A percentile compares a stretch with the other conserved stretches of the same genome.
These are phyloP conservation scores for Nakazawaea molendinolei DNA, from an alignment of 805 yeast species.

Conservation along the genomic window DNA sequence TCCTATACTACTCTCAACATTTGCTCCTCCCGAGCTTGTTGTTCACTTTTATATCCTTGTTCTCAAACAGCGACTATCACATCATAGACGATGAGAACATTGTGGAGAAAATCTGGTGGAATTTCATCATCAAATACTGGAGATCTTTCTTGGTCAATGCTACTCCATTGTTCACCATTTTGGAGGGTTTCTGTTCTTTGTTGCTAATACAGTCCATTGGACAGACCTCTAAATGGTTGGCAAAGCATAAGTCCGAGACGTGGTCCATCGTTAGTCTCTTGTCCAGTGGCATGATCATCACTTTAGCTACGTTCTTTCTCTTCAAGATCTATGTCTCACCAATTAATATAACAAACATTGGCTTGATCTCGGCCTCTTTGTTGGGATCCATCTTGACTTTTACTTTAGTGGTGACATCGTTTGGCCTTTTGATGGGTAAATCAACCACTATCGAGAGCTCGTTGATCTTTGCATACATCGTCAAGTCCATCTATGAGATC, in stretches of 20 bases:
- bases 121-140: conserved; percentile 57
- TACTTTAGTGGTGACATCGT: conserved; percentile 66
- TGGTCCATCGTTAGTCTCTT: conserved; percentile 75
- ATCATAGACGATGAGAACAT: conserved; percentile 15
- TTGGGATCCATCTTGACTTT: conserved; percentile 80
- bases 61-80: conserved; percentile 27
- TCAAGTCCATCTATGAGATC: conserved; percentile 86
- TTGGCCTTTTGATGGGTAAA: conserved; percentile 74
- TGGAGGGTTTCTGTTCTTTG: conserved; percentile 91
- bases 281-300: conserved; percentile 65
- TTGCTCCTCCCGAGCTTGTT: conserved; percentile 74
- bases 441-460: conserved; percentile 93
- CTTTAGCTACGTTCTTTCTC: conserved; percentile 71
- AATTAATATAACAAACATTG: conserved; percentile 52
- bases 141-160: conserved; percentile 62
- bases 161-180: conserved; percentile 81
- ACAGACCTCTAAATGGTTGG: conserved; percentile 68
- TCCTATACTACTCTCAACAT: conserved; percentile 75
- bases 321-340: conserved; percentile 79
- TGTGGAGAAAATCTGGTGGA: conserved; percentile 26
- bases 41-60: conserved; percentile 57
- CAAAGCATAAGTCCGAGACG: conserved; percentile 55
- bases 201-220: conserved; percentile 91
- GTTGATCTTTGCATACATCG: conserved; percentile 81
- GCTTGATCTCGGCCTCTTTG: conserved; percentile 69